phyloP scores from a whole-genome alignment of 495 filamentous ascomycete genomes.

The Aspergillus olivimuriae region DNA sequence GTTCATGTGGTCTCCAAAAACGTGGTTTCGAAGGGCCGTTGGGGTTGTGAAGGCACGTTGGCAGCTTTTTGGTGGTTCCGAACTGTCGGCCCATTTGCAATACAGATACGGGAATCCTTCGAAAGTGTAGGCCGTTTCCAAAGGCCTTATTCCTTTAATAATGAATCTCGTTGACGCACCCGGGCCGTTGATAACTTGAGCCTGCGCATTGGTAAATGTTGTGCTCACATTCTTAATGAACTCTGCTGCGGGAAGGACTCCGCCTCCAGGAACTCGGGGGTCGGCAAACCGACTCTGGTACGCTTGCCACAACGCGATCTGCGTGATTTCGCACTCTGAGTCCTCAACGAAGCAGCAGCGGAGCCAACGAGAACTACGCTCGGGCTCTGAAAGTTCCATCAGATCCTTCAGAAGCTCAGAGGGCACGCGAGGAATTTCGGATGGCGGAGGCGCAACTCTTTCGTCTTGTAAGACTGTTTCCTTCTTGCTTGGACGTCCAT shows the following conservation, averaged over 20 bases:
- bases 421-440: slow-evolving; percentile 70
- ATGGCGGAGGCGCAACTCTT: slow-evolving; percentile 41
- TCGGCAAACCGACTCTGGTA: slow-evolving; percentile 78
- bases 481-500: slow-evolving; percentile 40
- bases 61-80: slow-evolving; percentile 44
- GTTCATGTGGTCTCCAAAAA: slow-evolving; percentile 61
- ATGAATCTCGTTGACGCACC: slow-evolving; percentile 70
- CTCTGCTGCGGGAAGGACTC: slow-evolving; percentile 78
- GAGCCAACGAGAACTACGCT: slow-evolving; percentile 79
- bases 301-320: slow-evolving; percentile 94
- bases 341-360: slow-evolving; percentile 72
- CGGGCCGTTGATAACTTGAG: slow-evolving; percentile 66
- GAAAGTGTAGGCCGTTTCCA: slow-evolving; percentile 66
- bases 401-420: slow-evolving; percentile 70
- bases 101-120: slow-evolving; percentile 52
- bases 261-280: slow-evolving; percentile 39
- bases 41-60: slow-evolving; percentile 54
- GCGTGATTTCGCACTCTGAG: slow-evolving; percentile 76
- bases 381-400: slow-evolving; percentile 71
- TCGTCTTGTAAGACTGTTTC: slow-evolving; percentile 40
- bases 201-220: slow-evolving; percentile 67
- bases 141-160: slow-evolving; percentile 81
- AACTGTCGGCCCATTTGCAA: slow-evolving; percentile 49
- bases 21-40: slow-evolving; percentile 65
- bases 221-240: slow-evolving; percentile 94